Base-by-base conservation (phyloP, 768 basidiomycete genomes). In the Termitomyces sp. region DNA sequence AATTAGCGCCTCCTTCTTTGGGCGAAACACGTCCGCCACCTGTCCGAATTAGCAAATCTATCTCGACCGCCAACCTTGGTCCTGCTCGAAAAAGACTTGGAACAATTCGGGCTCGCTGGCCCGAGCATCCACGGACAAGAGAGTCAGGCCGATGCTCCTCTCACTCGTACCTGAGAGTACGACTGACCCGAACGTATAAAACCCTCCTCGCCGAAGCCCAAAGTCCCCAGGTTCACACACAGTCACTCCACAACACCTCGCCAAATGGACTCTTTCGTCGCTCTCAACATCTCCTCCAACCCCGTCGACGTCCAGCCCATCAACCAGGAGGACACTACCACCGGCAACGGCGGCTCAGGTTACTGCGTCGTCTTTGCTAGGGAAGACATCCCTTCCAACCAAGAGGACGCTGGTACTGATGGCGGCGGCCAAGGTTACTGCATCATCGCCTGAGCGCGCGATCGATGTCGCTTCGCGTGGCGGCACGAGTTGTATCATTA, bases 191-290 rank as follows among this genome's bases (percentile, higher is more conserved):
- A 39, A n/a, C 16, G 24, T 52, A 52, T 52, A 52, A 52, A 53
- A 32, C 14, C 5, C 37, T 18, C 52, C 12, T 53, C 12, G 6
- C 5, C 7, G 14, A 3, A 42, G 20, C n/a, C 12, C 1, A 20
- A 40, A 53, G 37, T 42, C 27, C 12, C 51, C 39, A 42, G 51
- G 51, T 27, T 53, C 37, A 2, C 39, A n/a, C 39, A 40, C 27
- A 53, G 32, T 34, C 34, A 46, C 54, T 10, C 4, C 30, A n/a
- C 14, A 40, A 9, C 51, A 53, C 37, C 37, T 39, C 18, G 10
- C 8, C n/a, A 20, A 55, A 55, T 55, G 43, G 54, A 55, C 47
- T 45, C 54, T 37, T 55, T 55, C 54, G 22, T 26, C 33, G 24
- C 56, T 43, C 51, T 22, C 39, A 56, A 34, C 40, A 26, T 39